phyloP scores from a whole-genome alignment of 495 filamentous ascomycete species.

The Achaetomiella virescens region DNA sequence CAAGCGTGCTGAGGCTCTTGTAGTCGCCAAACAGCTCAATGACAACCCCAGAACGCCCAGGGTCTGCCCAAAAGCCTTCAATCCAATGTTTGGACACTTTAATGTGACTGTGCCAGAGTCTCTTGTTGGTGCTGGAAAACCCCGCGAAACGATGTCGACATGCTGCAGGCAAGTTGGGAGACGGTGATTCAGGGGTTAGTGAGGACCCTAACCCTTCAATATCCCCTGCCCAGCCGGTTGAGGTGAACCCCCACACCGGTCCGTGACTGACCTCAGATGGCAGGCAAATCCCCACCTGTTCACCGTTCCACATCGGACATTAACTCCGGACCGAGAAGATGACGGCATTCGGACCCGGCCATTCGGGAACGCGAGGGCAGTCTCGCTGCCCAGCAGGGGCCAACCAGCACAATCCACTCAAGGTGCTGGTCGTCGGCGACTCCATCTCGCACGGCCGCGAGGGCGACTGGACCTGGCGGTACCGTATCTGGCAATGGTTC shows the following conservation, averaged over 20 bases:
- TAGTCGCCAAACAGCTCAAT: not conserved
- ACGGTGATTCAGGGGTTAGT: too few relatives aligned
- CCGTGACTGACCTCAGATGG: too few relatives aligned
- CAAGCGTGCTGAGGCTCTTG: not conserved
- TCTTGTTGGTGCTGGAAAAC: not conserved
- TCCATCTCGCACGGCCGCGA: conserved; percentile 37
- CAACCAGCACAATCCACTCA: not conserved
- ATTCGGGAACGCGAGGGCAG: not conserved
- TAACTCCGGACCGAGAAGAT: not conserved
- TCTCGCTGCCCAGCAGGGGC: too few relatives aligned
- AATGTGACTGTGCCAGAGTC: not conserved
- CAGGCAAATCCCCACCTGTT: too few relatives aligned
- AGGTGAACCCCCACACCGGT: too few relatives aligned
- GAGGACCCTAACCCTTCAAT: too few relatives aligned
- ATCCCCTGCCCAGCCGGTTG: too few relatives aligned
- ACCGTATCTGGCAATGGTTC: conserved; percentile 34
- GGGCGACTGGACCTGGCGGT: conserved; percentile 36
- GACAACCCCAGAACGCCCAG: not conserved
- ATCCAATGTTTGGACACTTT: not conserved
- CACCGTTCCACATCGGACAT: not conserved
- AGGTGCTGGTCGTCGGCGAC: conserved; percentile 33
- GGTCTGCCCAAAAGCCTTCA: not conserved
- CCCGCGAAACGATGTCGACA: not conserved
- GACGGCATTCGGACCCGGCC: not conserved
- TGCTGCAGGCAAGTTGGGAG: not conserved